Conservation (phyloP, 2,329 filamentous ascomycete species). For the Fusarium longipes region DNA sequence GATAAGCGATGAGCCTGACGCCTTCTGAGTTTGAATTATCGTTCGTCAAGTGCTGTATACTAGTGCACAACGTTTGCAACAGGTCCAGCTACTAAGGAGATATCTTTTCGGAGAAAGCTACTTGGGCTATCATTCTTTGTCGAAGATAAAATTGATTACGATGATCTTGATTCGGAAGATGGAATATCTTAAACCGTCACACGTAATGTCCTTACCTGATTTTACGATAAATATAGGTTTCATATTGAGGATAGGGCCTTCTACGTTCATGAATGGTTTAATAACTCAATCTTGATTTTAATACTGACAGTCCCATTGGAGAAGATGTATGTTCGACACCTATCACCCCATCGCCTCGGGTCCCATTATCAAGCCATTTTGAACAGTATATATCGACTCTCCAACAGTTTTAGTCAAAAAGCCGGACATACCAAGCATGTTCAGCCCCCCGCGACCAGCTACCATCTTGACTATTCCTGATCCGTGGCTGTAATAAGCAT, state of each 20-base stretch:
- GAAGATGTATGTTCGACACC: conserved; percentile 1
- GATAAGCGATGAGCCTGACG: no score
- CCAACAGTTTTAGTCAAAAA: conserved; percentile 16
- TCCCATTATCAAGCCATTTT: background rate
- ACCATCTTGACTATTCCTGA: conserved; percentile 24
- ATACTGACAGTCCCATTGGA: conserved; percentile 30
- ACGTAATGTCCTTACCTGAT: conserved; percentile 47
- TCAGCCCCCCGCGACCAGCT: conserved; percentile 2
- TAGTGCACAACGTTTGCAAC: no score
- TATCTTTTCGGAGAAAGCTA: no score
- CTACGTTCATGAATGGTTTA: conserved; percentile 48
- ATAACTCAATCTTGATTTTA: conserved; percentile 44
- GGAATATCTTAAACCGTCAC: conserved; percentile 41
- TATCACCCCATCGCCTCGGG: background rate
- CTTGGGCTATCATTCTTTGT: no score
- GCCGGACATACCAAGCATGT: conserved; percentile 18
- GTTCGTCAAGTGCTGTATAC: no score
- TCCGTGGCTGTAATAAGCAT: conserved; percentile 4
- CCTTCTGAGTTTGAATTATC: no score
- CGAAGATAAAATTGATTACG: conserved; percentile 3
- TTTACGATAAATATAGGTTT: conserved; percentile 45
- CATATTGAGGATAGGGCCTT: conserved; percentile 46
- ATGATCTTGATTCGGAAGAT: conserved; percentile 22
- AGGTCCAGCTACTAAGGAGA: no score
- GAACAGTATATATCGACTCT: conserved; percentile 7